A percentile compares a stretch with the other conserved stretches of the same genome.
These are phyloP conservation scores for Physcomitrellopsis africana DNA, from an alignment of 225 moss, liverwort and hornwort species.

Conservation along the genomic window DNA sequence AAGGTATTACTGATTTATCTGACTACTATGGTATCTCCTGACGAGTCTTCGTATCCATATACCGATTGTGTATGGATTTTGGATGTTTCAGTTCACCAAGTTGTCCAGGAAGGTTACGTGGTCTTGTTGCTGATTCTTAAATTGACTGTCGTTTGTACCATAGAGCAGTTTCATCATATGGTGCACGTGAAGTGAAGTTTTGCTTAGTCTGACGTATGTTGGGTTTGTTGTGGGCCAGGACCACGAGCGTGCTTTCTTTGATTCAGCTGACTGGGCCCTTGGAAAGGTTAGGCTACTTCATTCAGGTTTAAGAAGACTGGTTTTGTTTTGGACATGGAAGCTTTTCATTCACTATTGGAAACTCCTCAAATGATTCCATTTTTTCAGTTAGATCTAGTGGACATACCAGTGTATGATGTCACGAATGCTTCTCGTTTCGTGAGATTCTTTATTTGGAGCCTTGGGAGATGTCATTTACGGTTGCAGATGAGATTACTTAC, in stretches of 20 bases:
- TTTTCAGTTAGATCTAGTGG: not conserved
- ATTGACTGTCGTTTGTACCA: not conserved
- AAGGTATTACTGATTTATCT: conserved; percentile 54
- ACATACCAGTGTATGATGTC: not conserved
- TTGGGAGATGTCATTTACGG: not conserved
- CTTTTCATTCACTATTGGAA: too few species aligned
- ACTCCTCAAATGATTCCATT: not conserved
- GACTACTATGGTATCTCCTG: not conserved
- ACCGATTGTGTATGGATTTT: not conserved
- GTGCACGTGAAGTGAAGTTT: conserved; percentile 13
- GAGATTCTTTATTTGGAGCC: not conserved
- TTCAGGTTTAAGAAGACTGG: conserved; percentile 2
- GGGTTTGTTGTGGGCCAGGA: conserved; percentile 51
- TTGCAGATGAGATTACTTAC: conserved; percentile 34
- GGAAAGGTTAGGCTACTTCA: conserved; percentile 75
- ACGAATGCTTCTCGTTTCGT: conserved; percentile 15
- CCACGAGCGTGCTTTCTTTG: conserved; percentile 97
- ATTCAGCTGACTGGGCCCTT: conserved; percentile 99
- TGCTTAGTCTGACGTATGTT: conserved; percentile 21
- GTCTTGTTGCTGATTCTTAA: not conserved
- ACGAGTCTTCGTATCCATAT: not conserved
- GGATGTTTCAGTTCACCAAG: not conserved
- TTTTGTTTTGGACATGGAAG: not conserved
- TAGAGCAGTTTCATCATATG: not conserved
- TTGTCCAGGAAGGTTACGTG: not conserved